Base-by-base conservation (phyloP, 768 basidiomycete species). In the Mycena rebaudengoi region DNA sequence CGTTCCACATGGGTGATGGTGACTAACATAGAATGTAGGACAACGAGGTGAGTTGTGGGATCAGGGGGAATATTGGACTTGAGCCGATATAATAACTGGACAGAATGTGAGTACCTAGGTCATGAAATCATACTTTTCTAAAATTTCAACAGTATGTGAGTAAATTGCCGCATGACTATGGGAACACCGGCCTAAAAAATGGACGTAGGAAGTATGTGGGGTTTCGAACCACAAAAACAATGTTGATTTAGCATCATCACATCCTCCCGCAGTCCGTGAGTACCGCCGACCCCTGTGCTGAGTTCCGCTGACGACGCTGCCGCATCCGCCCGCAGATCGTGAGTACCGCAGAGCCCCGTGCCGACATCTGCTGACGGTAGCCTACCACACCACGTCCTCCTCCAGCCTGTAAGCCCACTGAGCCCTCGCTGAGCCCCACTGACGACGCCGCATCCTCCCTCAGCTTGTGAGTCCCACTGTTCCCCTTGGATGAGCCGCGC, bases 141-240 rank as follows among this genome's bases (percentile, higher is more conserved):
- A 51, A 35, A 51, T 51, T 25, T 51, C 20, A 20, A 51, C 49
- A 51, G 49, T 51, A 51, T 51, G 49, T 51, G 49, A 25, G 49
- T 35, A 25, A 37, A 37, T 51, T 37, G 25, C 37, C 26, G 49
- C 49, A 51, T 50, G 20, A 21, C 21, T 23, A 45, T 51, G 33
- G 33, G 33, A 51, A 51, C 14, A 25, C 21, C 33, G n/a, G n/a
- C n/a, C n/a, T n/a, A 35, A 51, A 51, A 51, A 12, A 37, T 16
- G 7, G 33, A 37, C 49, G 26, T 37, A 51, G 49, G 49, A 51
- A 23, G 49, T 51, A 51, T 25, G 49, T 35, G 49, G 33, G 23
- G 21, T 23, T 51, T 25, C 10, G 30, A 11, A 50, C n/a, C 8
- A 6, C 8, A 10, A 20, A 33, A 33, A 32, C 25, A 50, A 35